Conservation (phyloP, 805 yeast species). For the Kuraishia molischiana region DNA sequence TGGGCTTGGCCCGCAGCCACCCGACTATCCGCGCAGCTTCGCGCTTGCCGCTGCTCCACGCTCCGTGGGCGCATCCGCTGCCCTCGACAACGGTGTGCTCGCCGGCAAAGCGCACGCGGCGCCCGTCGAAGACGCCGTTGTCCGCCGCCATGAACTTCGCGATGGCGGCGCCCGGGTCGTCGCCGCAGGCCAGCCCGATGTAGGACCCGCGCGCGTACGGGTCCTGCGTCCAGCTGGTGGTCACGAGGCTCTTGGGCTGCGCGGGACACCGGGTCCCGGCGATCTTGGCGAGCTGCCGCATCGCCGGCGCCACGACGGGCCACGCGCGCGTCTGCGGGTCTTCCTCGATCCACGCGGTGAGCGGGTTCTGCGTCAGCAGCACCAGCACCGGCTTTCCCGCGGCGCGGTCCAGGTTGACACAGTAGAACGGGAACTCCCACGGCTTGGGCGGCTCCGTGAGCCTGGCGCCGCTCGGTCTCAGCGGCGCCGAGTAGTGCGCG, state of each 20-base stretch:
- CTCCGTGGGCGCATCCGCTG: constrained; percentile 52
- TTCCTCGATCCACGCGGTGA: constrained; percentile 36
- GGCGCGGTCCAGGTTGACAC: constrained; percentile 18
- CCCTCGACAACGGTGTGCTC: constrained; percentile 44
- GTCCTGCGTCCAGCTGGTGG: constrained; percentile 41
- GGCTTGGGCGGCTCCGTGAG: constrained; percentile 10
- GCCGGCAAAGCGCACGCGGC: constrained; percentile 42
- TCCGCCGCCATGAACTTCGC: constrained; percentile 22
- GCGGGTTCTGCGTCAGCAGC: constrained; percentile 37
- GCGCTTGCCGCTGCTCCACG: constrained; percentile 38
- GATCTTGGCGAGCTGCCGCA: constrained; percentile 14
- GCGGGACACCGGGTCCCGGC: constrained; percentile 2
- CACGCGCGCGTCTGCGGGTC: constrained; percentile 29
- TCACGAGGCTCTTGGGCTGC: not conserved
- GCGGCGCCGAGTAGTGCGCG: not conserved
- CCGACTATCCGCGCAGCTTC: constrained; percentile 25
- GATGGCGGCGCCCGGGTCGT: constrained; percentile 27
- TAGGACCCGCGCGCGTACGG: constrained; percentile 43
- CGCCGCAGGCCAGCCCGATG: constrained; percentile 18
- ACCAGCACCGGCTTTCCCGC: constrained; percentile 28
- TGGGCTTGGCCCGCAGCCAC: not conserved
- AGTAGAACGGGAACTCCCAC: constrained; percentile 18
- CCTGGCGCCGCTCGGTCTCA: not conserved
- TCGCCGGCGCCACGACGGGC: constrained; percentile 32
- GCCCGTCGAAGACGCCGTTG: constrained; percentile 8